Evolutionary conservation across 441 rosid genomes (phyloP).

Genomic region (Jatropha multifida): DNA sequence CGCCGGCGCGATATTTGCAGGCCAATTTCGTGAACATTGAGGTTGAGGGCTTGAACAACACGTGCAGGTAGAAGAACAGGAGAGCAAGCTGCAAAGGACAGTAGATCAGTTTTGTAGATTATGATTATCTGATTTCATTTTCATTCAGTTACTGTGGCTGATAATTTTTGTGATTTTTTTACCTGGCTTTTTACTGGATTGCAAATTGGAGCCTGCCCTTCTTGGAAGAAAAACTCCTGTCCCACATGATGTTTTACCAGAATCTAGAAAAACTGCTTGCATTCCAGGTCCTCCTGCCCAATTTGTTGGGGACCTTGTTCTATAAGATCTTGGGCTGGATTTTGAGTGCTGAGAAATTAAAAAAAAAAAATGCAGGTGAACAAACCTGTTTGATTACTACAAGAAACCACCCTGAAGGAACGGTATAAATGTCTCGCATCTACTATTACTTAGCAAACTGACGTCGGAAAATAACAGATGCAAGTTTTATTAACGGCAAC

Average conservation of each 20-base stretch:
- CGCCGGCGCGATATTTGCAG: conserved; percentile 54
- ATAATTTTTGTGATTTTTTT: background rate
- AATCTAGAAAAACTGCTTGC: conserved; percentile 79
- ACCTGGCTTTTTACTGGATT: conserved; percentile 57
- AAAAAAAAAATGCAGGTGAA: background rate
- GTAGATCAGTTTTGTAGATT: background rate
- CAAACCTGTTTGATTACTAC: background rate
- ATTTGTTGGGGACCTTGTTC: conserved; percentile 29
- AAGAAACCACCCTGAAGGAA: background rate
- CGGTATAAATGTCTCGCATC: background rate
- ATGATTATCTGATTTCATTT: background rate
- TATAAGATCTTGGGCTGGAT: conserved; percentile 25
- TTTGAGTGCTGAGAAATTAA: conserved; percentile 22
- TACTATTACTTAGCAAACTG: background rate
- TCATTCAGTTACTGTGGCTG: background rate
- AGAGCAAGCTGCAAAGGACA: conserved; percentile 58
- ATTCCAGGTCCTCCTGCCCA: conserved; percentile 63
- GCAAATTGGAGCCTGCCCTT: conserved; percentile 33
- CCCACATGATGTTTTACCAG: conserved; percentile 61
- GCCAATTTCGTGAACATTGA: conserved; percentile 63
- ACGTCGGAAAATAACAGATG: background rate
- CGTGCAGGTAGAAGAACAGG: conserved; percentile 85
- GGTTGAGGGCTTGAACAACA: conserved; percentile 84
- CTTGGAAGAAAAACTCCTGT: conserved; percentile 92
- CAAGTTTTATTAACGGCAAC: background rate